Evolutionary conservation across 1,139 yeast genomes (phyloP).

Genomic region (Hansenula sp.): DNA sequence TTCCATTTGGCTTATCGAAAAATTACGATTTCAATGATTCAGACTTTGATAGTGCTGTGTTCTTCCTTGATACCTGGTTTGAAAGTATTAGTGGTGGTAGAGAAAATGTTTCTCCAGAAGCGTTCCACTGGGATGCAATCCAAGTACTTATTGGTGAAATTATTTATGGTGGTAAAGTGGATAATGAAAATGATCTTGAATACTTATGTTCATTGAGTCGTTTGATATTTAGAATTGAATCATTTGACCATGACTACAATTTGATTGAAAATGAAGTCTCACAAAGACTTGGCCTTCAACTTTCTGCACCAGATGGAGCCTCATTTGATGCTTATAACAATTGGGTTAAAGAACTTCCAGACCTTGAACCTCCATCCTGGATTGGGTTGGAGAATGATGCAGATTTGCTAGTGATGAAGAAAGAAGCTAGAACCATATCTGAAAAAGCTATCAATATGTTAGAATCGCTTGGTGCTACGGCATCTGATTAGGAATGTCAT

Average conservation of each 20-base stretch:
- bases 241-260: slow-evolving; percentile 33
- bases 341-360: slow-evolving; percentile 59
- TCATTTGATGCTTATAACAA: slow-evolving; percentile 29
- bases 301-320: slow-evolving; percentile 48
- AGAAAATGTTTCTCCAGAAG: slow-evolving; percentile 41
- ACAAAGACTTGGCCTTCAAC: slow-evolving; percentile 10
- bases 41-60: slow-evolving; percentile 56
- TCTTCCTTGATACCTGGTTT: slow-evolving; percentile 40
- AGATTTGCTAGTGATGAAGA: slow-evolving; percentile 21
- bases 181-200: slow-evolving; percentile 38
- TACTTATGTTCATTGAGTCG: slow-evolving; percentile 26
- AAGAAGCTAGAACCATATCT: slow-evolving; percentile 5
- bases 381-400: slow-evolving; percentile 48
- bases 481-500: too few species aligned
- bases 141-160: slow-evolving; percentile 46
- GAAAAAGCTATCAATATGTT: slow-evolving; percentile 2
- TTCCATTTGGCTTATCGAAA: slow-evolving; percentile 60
- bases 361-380: slow-evolving; percentile 60
- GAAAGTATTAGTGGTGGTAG: slow-evolving; percentile 21
- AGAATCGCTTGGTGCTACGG: background rate
- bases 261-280: slow-evolving; percentile 31
- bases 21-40: slow-evolving; percentile 67
- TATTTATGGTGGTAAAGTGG: slow-evolving; percentile 74
- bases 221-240: slow-evolving; percentile 27
- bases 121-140: slow-evolving; percentile 57